Conservation (phyloP, 2,329 filamentous ascomycete genomes). For the Cytospora piceicola region DNA sequence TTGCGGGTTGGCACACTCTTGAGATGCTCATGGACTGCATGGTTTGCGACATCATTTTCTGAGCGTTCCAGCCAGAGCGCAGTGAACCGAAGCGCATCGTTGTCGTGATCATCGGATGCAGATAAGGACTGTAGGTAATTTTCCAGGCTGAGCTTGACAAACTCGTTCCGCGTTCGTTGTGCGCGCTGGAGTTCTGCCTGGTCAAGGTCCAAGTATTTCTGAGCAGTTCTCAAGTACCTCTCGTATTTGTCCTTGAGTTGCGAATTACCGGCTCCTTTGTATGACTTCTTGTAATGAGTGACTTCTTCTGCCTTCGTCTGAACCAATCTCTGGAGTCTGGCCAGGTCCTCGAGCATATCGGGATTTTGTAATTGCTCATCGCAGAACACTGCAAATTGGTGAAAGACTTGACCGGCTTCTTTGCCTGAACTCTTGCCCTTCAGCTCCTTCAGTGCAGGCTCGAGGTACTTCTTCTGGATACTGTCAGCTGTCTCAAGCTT, state of each 20-base stretch:
- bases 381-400: constrained; percentile 94
- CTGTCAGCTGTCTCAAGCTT: constrained; percentile 87
- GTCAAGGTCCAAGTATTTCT: constrained; percentile 88
- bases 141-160: constrained; percentile 85
- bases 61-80: constrained; percentile 92
- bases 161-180: constrained; percentile 74
- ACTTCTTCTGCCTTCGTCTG: constrained; percentile 83
- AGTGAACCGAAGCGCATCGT: constrained; percentile 88
- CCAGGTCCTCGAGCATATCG: constrained; percentile 82
- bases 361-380: constrained; percentile 90
- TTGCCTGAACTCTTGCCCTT: constrained; percentile 67
- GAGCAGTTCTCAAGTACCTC: constrained; percentile 70
- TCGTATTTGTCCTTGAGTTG: constrained; percentile 70
- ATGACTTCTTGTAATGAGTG: constrained; percentile 35
- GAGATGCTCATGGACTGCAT: constrained; percentile 72
- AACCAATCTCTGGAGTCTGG: constrained; percentile 76
- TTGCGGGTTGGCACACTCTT: constrained; percentile 82
- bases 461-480: constrained; percentile 85
- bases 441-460: constrained; percentile 81
- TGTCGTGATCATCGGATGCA: constrained; percentile 86
- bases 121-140: constrained; percentile 87
- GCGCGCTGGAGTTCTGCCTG: constrained; percentile 83
- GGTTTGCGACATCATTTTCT: constrained; percentile 75
- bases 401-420: constrained; percentile 86
- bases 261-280: constrained; percentile 7